Evolutionary conservation across 495 filamentous ascomycete species (phyloP).

Genomic region (Talaromyces stipitatus): DNA sequence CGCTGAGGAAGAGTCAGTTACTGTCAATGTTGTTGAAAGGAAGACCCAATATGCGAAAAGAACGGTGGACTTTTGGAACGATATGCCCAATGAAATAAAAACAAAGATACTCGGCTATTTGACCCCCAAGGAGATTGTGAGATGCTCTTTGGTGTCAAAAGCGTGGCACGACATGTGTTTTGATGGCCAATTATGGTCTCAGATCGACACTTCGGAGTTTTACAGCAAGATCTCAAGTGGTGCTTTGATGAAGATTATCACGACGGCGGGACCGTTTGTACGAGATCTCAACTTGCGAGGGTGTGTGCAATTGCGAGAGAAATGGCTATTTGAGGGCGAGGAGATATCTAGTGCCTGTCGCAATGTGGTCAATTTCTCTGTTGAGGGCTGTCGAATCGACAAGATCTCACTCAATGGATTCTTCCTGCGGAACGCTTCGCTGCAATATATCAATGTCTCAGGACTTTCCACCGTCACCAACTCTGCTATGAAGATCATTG

Average conservation of each 20-base stretch:
- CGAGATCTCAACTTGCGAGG: constrained; percentile 82
- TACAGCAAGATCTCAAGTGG: constrained; percentile 81
- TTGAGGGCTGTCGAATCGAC: constrained; percentile 87
- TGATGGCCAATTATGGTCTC: constrained; percentile 89
- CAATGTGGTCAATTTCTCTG: constrained; percentile 78
- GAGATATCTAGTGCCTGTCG: constrained; percentile 70
- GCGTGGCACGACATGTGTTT: constrained; percentile 81
- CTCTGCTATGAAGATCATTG: constrained; percentile 78
- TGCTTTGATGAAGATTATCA: constrained; percentile 77
- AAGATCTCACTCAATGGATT: constrained; percentile 71
- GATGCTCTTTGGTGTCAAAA: constrained; percentile 71
- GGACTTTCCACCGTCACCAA: constrained; percentile 76
- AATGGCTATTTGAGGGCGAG: constrained; percentile 60
- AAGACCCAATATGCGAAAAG: constrained; percentile 23
- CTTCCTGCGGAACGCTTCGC: constrained; percentile 63
- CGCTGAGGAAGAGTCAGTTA: constrained; percentile 26
- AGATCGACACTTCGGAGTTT: constrained; percentile 76
- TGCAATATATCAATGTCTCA: constrained; percentile 77
- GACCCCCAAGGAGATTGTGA: constrained; percentile 73
- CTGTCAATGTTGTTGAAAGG: constrained; percentile 12
- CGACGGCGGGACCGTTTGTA: constrained; percentile 77
- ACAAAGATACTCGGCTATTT: constrained; percentile 70
- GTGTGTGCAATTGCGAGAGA: constrained; percentile 68
- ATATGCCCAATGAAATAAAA: constrained; percentile 76
- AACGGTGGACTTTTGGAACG: constrained; percentile 67